Base-by-base conservation (phyloP, 129 eudicot species). In the Helichrysum umbraculigerum region DNA sequence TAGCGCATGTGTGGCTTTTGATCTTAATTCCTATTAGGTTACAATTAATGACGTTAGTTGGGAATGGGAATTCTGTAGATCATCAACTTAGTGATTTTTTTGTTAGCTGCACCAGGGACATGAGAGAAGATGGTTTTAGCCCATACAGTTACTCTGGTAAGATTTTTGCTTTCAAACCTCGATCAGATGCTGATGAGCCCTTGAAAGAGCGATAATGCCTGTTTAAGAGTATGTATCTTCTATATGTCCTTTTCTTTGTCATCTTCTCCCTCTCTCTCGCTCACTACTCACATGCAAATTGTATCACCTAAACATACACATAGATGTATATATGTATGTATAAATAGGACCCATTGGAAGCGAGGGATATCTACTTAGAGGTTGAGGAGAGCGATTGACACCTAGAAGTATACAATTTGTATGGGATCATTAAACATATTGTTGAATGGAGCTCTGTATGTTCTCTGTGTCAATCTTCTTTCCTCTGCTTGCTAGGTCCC, bases 191-290 rank as follows among this genome's bases (percentile, higher is more conserved):
- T 44, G 66, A 30, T 30, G 89, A 83, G 73, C 67, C 74, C 17
- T 65, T 79, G 57, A 88, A 77, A 71, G n/a, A n/a, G n/a, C n/a
- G 75, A 82, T 85, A 91, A 73, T 81, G 76, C 73, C 73, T 71
- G 42, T 76, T 72, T 51, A 85, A 89, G 59, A 82, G 92, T 89
- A 71, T 5, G 86, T 57, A 44, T 28, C 71, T 52, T 64, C 81
- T 68, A 30, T 73, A 50, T 62, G 6, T 16, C 66, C 30, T 21
- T 20, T 37, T 62, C 64, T 59, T 33, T 15, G 25, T n/a, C n/a
- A n/a, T n/a, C n/a, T n/a, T n/a, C n/a, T n/a, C n/a, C n/a, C n/a
- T n/a, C n/a, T 14, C 68, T 70, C 2, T 34, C 6, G 57, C 12
- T 35, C 25, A 20, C 42, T 58, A n/a, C n/a, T n/a, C n/a, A n/a